phyloP scores from a whole-genome alignment of 768 basidiomycete species.

The Mycena crocata region DNA sequence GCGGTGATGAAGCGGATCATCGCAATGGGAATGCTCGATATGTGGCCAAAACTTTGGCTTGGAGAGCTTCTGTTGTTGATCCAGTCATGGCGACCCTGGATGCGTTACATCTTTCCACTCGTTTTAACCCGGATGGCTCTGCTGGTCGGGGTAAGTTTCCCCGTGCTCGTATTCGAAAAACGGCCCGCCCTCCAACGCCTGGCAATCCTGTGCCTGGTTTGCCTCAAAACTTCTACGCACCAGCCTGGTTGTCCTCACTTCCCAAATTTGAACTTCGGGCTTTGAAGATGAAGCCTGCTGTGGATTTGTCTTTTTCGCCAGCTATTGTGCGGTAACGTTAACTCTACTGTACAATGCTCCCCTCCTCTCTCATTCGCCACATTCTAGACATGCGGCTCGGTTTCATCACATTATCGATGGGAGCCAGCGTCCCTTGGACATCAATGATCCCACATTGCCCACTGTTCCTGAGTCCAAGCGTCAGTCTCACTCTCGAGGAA shows the following conservation, averaged over 20 bases:
- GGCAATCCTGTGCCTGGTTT: not conserved
- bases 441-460: not conserved
- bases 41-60: not conserved
- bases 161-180: not conserved
- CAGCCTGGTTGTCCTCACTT: not conserved
- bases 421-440: not conserved
- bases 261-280: not conserved
- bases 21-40: not conserved
- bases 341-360: not conserved
- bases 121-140: not conserved
- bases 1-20: not conserved
- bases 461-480: no score
- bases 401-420: not conserved
- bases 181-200: not conserved
- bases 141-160: not conserved
- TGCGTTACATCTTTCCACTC: not conserved
- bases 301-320: not conserved
- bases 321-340: not conserved
- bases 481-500: no score
- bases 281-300: not conserved
- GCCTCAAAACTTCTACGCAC: not conserved
- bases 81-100: not conserved
- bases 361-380: not conserved
- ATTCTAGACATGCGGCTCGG: not conserved
- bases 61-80: not conserved